A percentile compares a stretch with the other conserved stretches of the same genome.
These are phyloP conservation scores for Asclepias syriaca DNA, from an alignment of 257 asterid species.

Conservation along the genomic window DNA sequence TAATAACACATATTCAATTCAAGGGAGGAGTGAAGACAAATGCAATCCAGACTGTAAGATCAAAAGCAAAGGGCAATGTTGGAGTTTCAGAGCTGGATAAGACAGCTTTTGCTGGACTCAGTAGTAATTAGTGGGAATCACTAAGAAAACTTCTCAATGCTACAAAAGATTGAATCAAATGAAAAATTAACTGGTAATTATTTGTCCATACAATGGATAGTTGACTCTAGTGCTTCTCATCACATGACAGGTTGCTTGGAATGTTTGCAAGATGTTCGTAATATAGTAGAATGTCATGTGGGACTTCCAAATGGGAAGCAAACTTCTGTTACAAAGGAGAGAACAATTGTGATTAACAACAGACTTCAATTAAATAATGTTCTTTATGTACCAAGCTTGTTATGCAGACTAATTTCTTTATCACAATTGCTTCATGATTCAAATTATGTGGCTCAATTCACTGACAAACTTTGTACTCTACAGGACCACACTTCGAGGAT, in stretches of 20 bases:
- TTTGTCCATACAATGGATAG: not conserved
- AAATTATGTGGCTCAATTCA: too few relatives aligned
- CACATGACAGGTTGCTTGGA: constrained; percentile 2
- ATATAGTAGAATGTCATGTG: not conserved
- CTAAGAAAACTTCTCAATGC: not conserved
- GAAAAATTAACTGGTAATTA: not conserved
- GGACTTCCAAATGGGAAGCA: not conserved
- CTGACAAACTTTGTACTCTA: too few relatives aligned
- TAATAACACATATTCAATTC: not conserved
- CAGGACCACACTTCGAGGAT: too few relatives aligned
- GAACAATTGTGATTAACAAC: not conserved
- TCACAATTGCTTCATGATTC: too few relatives aligned
- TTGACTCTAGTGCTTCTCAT: not conserved
- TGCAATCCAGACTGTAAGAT: too few relatives aligned
- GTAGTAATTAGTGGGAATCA: not conserved
- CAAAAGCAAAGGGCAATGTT: too few relatives aligned
- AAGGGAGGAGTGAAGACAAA: not conserved
- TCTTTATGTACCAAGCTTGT: too few relatives aligned
- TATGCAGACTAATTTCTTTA: too few relatives aligned
- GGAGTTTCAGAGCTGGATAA: not conserved
- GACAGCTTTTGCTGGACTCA: not conserved
- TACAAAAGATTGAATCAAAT: not conserved
- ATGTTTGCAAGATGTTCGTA: not conserved
- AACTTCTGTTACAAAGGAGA: not conserved
- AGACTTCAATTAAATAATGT: too few relatives aligned